Conservation (phyloP, 768 basidiomycete genomes). For the Mycena chlorophos region DNA sequence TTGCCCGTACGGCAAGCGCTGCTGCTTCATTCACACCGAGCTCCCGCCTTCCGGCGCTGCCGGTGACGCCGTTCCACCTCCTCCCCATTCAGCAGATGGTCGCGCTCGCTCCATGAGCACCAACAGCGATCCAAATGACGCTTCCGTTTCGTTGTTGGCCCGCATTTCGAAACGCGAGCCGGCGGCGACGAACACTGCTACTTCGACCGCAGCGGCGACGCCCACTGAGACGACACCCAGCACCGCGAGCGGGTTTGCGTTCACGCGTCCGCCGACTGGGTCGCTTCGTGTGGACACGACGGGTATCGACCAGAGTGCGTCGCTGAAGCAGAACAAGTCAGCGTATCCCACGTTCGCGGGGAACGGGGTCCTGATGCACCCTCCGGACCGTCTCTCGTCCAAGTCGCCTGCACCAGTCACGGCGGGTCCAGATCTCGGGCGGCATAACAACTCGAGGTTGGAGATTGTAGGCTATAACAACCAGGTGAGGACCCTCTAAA, state of each 20-base stretch:
- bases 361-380: conserved; percentile 57
- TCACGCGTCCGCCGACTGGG: conserved; percentile 65
- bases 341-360: conserved; percentile 73
- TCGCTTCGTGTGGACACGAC: conserved; percentile 76
- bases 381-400: conserved; percentile 57
- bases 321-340: conserved; percentile 79
- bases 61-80: conserved; percentile 54
- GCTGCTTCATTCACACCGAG: conserved; percentile 93
- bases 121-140: conserved; percentile 80
- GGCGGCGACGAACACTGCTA: conserved; percentile 41
- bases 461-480: conserved; percentile 75
- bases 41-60: conserved; percentile 64
- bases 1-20: conserved; percentile 89
- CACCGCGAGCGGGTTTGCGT: conserved; percentile 45
- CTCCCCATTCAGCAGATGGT: conserved; percentile 50
- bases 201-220: conserved; percentile 44
- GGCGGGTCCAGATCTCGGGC: conserved; percentile 81
- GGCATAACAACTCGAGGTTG: conserved; percentile 67
- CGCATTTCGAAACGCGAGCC: conserved; percentile 67
- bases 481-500: conserved; percentile 47
- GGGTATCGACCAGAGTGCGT: conserved; percentile 50
- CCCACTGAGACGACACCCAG: conserved; percentile 54
- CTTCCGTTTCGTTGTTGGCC: conserved; percentile 69
- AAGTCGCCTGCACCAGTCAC: conserved; percentile 81
- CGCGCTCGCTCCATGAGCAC: conserved; percentile 69